Evolutionary conservation across 805 yeast genomes (phyloP).

Genomic region (Yarrowia yakushimensis): DNA sequence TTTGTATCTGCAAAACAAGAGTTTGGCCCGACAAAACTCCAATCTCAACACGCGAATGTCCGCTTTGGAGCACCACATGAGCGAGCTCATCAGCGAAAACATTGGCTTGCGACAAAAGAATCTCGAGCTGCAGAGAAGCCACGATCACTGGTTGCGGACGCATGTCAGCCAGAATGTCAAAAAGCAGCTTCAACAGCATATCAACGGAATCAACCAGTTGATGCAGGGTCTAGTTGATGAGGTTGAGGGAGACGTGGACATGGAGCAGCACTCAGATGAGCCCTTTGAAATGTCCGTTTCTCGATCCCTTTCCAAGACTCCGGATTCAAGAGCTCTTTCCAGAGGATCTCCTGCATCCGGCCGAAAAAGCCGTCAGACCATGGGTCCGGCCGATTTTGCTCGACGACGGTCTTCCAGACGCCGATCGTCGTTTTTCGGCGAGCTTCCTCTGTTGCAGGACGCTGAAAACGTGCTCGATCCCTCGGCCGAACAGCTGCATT

Average conservation of each 20-base stretch:
- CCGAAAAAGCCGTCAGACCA: background rate
- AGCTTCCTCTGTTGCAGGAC: background rate
- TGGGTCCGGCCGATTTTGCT: background rate
- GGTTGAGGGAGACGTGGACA: background rate
- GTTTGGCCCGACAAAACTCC: slow-evolving; percentile 48
- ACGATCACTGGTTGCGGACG: background rate
- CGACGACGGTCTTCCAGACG: background rate
- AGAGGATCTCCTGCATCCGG: background rate
- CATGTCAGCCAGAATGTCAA: background rate
- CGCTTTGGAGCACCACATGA: slow-evolving; percentile 44
- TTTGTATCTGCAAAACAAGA: slow-evolving; percentile 43
- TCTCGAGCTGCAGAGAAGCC: slow-evolving; percentile 25
- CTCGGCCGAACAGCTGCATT: slow-evolving; percentile 25
- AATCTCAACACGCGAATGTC: slow-evolving; percentile 43
- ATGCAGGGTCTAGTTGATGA: background rate
- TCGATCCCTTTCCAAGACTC: slow-evolving; percentile 7
- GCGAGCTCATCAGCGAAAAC: slow-evolving; percentile 43
- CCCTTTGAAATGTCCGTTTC: background rate
- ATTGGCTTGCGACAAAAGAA: slow-evolving; percentile 34
- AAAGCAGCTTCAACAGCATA: background rate
- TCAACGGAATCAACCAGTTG: background rate
- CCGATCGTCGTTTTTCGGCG: slow-evolving; percentile 15
- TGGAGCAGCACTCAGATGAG: background rate
- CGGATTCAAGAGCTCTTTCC: background rate
- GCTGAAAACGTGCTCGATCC: slow-evolving; percentile 11